Conservation (phyloP, 345 rosid genomes). For the Populus nigra region DNA sequence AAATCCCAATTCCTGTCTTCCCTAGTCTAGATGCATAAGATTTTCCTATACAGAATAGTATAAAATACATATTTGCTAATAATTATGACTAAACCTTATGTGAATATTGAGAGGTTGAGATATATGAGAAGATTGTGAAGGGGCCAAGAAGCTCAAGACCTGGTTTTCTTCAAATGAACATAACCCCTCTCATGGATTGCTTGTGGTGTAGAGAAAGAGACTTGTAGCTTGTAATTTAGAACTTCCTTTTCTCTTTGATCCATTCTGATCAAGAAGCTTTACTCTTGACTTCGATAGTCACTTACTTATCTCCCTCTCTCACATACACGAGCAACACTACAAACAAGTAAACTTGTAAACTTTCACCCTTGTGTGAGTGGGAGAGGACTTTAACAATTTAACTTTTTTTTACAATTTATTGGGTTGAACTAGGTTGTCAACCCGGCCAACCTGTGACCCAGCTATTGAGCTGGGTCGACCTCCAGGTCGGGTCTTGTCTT, state of each 20-base stretch:
- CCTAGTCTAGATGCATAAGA: background rate
- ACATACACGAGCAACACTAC: constrained; percentile 13
- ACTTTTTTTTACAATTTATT: too few relatives aligned
- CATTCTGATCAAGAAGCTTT: constrained; percentile 23
- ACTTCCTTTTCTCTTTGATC: constrained; percentile 51
- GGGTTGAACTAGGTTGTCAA: too few relatives aligned
- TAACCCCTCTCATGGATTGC: constrained; percentile 69
- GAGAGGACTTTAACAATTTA: too few relatives aligned
- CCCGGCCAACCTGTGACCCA: too few relatives aligned
- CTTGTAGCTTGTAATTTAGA: constrained; percentile 59
- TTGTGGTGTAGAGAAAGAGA: constrained; percentile 52
- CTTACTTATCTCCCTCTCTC: background rate
- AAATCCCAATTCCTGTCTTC: background rate
- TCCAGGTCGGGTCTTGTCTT: too few relatives aligned
- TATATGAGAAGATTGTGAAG: constrained; percentile 42
- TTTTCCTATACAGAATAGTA: background rate
- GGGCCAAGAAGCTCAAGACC: constrained; percentile 62
- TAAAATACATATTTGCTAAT: constrained; percentile 8
- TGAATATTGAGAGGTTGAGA: constrained; percentile 39
- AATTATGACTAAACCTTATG: constrained; percentile 38
- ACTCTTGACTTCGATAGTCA: constrained; percentile 10
- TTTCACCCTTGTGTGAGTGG: too few relatives aligned
- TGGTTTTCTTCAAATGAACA: constrained; percentile 75
- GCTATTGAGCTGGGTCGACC: too few relatives aligned
- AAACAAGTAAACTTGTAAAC: constrained; percentile 6